Evolutionary conservation across 192 early-diverging fungal species (phyloP).

Genomic region (Coemansia pectinata): DNA sequence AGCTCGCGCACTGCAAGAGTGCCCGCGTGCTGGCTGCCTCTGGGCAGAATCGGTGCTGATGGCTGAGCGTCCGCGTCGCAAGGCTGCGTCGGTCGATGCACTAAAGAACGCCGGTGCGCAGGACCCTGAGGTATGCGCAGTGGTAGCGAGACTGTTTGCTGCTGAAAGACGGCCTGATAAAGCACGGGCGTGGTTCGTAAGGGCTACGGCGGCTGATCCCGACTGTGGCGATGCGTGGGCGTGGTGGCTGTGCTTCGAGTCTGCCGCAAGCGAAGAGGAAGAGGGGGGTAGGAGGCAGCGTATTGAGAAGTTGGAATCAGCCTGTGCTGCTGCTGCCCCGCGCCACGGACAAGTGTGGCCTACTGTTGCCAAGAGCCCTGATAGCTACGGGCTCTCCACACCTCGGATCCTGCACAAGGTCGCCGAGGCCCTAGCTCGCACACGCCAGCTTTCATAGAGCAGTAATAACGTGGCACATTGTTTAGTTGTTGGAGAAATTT

Average conservation of each 20-base stretch:
- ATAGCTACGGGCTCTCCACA: constrained; percentile 22
- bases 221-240: constrained; percentile 94
- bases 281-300: constrained; percentile 31
- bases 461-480: not conserved
- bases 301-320: constrained; percentile 57
- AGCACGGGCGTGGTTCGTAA: constrained; percentile 88
- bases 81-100: constrained; percentile 85
- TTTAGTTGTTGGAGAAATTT: too few relatives aligned
- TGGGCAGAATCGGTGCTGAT: constrained; percentile 89
- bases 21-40: constrained; percentile 78
- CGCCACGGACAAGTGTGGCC: constrained; percentile 92
- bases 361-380: constrained; percentile 68
- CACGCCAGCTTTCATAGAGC: constrained; percentile 16
- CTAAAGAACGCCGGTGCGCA: constrained; percentile 83
- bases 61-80: constrained; percentile 84
- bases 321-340: constrained; percentile 79
- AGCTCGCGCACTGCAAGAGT: constrained; percentile 92
- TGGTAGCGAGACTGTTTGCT: constrained; percentile 93
- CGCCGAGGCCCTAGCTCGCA: constrained; percentile 13
- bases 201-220: constrained; percentile 78
- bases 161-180: constrained; percentile 90
- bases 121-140: constrained; percentile 72
- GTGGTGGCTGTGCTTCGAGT: constrained; percentile 93
- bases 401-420: constrained; percentile 24
- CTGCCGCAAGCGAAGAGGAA: not conserved